Evolutionary conservation across 148 eudicot genomes (phyloP).

Genomic region (Silene conica): DNA sequence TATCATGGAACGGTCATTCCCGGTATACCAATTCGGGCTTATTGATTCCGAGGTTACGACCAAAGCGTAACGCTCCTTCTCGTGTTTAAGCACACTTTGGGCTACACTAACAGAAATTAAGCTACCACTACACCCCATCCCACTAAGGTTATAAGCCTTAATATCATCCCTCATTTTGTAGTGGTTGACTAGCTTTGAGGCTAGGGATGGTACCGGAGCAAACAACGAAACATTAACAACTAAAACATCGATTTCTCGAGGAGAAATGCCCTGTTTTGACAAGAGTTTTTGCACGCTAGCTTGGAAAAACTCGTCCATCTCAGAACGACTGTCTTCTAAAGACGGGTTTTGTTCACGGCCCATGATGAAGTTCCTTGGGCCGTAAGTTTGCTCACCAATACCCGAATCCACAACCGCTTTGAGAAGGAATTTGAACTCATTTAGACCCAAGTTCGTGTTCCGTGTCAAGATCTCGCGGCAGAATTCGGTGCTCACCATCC

Average conservation of each 20-base stretch:
- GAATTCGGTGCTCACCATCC: slow-evolving; percentile 47
- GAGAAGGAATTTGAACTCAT: slow-evolving; percentile 67
- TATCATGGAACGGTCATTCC: slow-evolving; percentile 80
- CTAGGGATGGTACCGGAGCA: slow-evolving; percentile 48
- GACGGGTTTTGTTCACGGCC: slow-evolving; percentile 51
- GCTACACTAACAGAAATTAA: slow-evolving; percentile 51
- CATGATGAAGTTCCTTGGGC: slow-evolving; percentile 48
- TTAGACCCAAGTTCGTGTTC: slow-evolving; percentile 53
- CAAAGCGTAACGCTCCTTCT: slow-evolving; percentile 38
- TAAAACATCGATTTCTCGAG: slow-evolving; percentile 59
- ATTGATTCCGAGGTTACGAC: slow-evolving; percentile 73
- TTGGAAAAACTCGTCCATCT: slow-evolving; percentile 71
- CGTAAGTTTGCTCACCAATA: slow-evolving; percentile 73
- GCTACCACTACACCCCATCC: slow-evolving; percentile 95
- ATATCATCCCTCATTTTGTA: slow-evolving; percentile 72
- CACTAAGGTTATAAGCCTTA: slow-evolving; percentile 62
- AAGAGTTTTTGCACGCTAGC: slow-evolving; percentile 46
- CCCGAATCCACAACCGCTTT: slow-evolving; percentile 68
- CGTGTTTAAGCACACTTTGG: slow-evolving; percentile 38
- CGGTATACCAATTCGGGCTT: slow-evolving; percentile 73
- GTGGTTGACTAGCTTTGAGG: slow-evolving; percentile 50
- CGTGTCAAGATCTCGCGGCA: slow-evolving; percentile 52
- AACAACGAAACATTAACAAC: slow-evolving; percentile 78
- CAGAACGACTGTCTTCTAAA: slow-evolving; percentile 34
- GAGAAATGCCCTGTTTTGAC: slow-evolving; percentile 33